Percentiles rank a stretch among this genome's conserved stretches.
Conservation (phyloP, 1,284 basidiomycete genomes). For the Moesziomyces globuligerus region DNA sequence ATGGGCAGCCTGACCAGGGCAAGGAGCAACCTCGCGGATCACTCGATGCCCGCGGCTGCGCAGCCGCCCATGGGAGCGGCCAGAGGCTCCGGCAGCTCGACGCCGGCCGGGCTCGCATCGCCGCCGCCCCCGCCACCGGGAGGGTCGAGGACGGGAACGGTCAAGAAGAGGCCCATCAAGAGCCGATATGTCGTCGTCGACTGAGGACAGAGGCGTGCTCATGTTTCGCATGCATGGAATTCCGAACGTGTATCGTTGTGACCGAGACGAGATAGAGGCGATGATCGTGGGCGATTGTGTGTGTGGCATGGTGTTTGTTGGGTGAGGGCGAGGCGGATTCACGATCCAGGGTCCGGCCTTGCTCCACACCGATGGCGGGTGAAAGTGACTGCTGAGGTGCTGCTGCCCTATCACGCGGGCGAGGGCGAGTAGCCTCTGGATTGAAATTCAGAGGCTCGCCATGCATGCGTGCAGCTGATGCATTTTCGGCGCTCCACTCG, state of each 20-base stretch:
- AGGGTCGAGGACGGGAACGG: slow-evolving; percentile 33
- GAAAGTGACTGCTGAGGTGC: too few species aligned
- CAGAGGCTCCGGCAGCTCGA: slow-evolving; percentile 12
- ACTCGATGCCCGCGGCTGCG: slow-evolving; percentile 51
- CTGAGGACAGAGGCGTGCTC: slow-evolving; percentile 12
- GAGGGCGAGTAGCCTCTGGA: not conserved
- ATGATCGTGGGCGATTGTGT: too few species aligned
- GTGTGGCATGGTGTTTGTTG: too few species aligned
- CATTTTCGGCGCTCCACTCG: too few species aligned
- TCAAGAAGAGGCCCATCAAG: slow-evolving; percentile 65
- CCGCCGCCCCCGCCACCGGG: slow-evolving; percentile 45
- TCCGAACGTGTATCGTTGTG: not conserved
- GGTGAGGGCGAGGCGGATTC: too few species aligned
- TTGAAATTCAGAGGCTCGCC: not conserved
- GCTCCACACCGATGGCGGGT: too few species aligned
- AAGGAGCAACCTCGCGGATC: slow-evolving; percentile 58
- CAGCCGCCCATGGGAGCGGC: slow-evolving; percentile 46
- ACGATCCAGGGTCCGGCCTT: too few species aligned
- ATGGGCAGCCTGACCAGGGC: slow-evolving; percentile 33
- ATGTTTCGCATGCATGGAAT: not conserved
- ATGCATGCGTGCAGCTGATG: slow-evolving; percentile 10
- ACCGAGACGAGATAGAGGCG: too few species aligned
- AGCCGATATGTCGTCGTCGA: slow-evolving; percentile 64
- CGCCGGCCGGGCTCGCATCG: slow-evolving; percentile 25
- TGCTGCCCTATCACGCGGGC: too few species aligned